Conservation (phyloP, 1,139 yeast species). For the Kurtzmaniella quercitrusa region DNA sequence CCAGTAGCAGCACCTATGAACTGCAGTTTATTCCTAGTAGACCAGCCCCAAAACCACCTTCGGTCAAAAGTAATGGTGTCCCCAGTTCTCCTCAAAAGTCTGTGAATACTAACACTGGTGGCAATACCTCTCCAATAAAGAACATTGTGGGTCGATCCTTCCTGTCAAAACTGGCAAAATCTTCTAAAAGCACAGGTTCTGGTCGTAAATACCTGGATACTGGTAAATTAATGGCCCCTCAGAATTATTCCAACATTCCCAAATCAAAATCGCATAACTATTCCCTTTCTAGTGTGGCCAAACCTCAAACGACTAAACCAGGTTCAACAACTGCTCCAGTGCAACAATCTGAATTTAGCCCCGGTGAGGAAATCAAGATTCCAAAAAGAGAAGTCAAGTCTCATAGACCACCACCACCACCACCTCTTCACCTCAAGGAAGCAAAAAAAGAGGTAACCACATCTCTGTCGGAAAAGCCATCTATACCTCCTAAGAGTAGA, state of each 20-base stretch:
- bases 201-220: constrained; percentile 21
- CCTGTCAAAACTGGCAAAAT: constrained; percentile 37
- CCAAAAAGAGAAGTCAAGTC: constrained; percentile 22
- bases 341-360: constrained; percentile 18
- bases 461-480: constrained; percentile 4
- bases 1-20: constrained; percentile 18
- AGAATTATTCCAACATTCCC: constrained; percentile 28
- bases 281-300: constrained; percentile 25
- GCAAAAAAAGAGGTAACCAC: constrained; percentile 10
- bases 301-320: constrained; percentile 6
- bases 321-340: constrained; percentile 42
- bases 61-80: constrained; percentile 9
- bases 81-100: constrained; percentile 10
- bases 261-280: constrained; percentile 43
- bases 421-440: constrained; percentile 7
- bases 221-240: constrained; percentile 13
- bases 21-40: constrained; percentile 58
- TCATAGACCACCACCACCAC: constrained; percentile 30
- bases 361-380: constrained; percentile 12
- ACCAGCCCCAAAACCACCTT: constrained; percentile 62
- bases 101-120: constrained; percentile 9
- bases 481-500: constrained; percentile 3
- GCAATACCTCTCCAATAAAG: constrained; percentile 13
- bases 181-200: constrained; percentile 17
- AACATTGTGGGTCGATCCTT: constrained; percentile 33